phyloP scores from a whole-genome alignment of 345 rosid species.

The Reutealis trisperma region DNA sequence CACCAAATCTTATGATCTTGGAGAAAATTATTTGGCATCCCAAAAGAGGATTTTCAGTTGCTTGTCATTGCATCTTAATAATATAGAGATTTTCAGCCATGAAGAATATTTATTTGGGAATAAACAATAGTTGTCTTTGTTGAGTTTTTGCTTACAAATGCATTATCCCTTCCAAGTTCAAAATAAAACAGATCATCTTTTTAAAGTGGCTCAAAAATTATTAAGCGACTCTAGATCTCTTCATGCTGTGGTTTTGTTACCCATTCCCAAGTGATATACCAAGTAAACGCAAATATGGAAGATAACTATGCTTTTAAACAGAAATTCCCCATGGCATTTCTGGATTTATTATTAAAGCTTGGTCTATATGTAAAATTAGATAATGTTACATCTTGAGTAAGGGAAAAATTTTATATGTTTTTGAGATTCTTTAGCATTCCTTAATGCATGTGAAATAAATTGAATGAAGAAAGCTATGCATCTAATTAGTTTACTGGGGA shows the following conservation, averaged over 20 bases:
- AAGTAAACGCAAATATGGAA: neutral
- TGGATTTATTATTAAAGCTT: too few species aligned
- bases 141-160: neutral
- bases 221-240: neutral
- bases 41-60: neutral
- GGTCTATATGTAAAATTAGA: too few species aligned
- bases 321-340: too few species aligned
- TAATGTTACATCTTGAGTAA: too few species aligned
- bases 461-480: too few species aligned
- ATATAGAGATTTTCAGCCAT: neutral
- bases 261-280: neutral
- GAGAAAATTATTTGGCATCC: neutral
- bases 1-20: neutral
- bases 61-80: neutral
- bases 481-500: too few species aligned
- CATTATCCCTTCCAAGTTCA: neutral
- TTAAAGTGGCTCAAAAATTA: neutral
- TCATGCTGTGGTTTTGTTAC: neutral
- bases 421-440: too few species aligned
- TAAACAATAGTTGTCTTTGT: neutral
- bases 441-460: too few species aligned
- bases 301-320: too few species aligned
- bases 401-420: too few species aligned
- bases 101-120: neutral
- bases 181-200: neutral